Evolutionary conservation across 2,329 filamentous ascomycete species (phyloP).

Genomic region (Fusarium oligoseptatum): DNA sequence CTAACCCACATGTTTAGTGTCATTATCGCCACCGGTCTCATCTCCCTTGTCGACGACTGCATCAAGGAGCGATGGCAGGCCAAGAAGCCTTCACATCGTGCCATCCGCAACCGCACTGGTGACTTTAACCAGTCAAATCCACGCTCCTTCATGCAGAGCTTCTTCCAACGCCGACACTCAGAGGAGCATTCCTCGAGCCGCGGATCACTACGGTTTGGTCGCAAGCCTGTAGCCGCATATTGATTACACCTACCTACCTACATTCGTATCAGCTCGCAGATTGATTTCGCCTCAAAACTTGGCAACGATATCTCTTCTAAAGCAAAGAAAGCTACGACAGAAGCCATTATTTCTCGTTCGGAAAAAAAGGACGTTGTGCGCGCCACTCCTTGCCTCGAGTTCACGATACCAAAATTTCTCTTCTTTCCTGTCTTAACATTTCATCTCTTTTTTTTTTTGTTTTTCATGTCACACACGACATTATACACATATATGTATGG

Average conservation of each 20-base stretch:
- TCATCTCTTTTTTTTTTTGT: slow-evolving; percentile 1
- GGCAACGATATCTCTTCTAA: neutral
- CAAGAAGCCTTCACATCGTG: slow-evolving; percentile 54
- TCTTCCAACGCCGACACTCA: slow-evolving; percentile 58
- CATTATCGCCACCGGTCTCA: slow-evolving; percentile 89
- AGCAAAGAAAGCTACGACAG: neutral
- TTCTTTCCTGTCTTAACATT: slow-evolving; percentile 37
- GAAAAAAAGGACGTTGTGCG: slow-evolving; percentile 14
- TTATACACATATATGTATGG: slow-evolving; percentile 18
- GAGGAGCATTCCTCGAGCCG: slow-evolving; percentile 49
- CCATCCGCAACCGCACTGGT: slow-evolving; percentile 44
- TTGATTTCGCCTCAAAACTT: neutral
- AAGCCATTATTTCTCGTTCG: slow-evolving; percentile 1
- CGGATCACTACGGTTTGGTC: slow-evolving; percentile 55
- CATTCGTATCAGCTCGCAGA: neutral
- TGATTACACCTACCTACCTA: slow-evolving; percentile 35
- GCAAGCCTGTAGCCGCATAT: slow-evolving; percentile 52
- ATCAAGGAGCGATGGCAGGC: slow-evolving; percentile 82
- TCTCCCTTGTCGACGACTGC: slow-evolving; percentile 90
- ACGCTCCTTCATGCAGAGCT: slow-evolving; percentile 54
- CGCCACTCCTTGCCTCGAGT: slow-evolving; percentile 14
- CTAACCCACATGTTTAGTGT: slow-evolving; percentile 69
- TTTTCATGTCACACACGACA: slow-evolving; percentile 14
- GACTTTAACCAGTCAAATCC: slow-evolving; percentile 43
- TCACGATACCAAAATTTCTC: slow-evolving; percentile 22